phyloP scores from a whole-genome alignment of 1,284 basidiomycete species.

The Austroboletus novae-zelandiae region DNA sequence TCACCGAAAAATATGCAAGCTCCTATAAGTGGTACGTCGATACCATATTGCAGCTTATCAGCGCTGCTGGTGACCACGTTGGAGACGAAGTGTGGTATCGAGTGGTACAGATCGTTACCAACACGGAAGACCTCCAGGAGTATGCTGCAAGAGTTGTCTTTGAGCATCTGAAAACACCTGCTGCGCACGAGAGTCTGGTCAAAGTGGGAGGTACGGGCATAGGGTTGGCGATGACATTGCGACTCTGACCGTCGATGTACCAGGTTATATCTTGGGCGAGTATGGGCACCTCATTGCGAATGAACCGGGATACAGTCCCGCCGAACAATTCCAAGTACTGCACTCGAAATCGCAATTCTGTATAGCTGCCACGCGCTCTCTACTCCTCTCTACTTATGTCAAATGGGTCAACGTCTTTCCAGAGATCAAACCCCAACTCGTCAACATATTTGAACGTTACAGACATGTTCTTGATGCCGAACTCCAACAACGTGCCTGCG shows the following conservation, averaged over 20 bases:
- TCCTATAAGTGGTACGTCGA: conserved; percentile 97
- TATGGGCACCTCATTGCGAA: conserved; percentile 97
- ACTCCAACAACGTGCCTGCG: conserved; percentile 97
- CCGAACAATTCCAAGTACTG: conserved; percentile 92
- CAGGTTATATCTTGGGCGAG: conserved; percentile 95
- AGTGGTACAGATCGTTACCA: conserved; percentile 97
- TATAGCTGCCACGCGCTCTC: conserved; percentile 86
- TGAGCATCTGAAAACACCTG: conserved; percentile 83
- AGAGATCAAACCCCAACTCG: conserved; percentile 92
- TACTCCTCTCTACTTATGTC: conserved; percentile 95
- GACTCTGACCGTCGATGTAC: conserved; percentile 12
- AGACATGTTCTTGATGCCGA: conserved; percentile 97
- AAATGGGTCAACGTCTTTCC: conserved; percentile 99
- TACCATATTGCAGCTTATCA: conserved; percentile 93
- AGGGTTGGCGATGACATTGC: neutral
- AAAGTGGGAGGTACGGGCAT: conserved; percentile 82
- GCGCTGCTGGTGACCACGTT: conserved; percentile 96
- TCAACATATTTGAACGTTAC: conserved; percentile 97
- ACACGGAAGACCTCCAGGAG: conserved; percentile 94
- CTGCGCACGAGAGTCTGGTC: conserved; percentile 96
- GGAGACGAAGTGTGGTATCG: conserved; percentile 99
- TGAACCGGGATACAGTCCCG: conserved; percentile 87
- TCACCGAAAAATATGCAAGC: conserved; percentile 96
- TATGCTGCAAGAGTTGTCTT: conserved; percentile 96
- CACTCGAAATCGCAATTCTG: conserved; percentile 97